phyloP scores from a whole-genome alignment of 768 basidiomycete species.

The Sarcodon sp. region DNA sequence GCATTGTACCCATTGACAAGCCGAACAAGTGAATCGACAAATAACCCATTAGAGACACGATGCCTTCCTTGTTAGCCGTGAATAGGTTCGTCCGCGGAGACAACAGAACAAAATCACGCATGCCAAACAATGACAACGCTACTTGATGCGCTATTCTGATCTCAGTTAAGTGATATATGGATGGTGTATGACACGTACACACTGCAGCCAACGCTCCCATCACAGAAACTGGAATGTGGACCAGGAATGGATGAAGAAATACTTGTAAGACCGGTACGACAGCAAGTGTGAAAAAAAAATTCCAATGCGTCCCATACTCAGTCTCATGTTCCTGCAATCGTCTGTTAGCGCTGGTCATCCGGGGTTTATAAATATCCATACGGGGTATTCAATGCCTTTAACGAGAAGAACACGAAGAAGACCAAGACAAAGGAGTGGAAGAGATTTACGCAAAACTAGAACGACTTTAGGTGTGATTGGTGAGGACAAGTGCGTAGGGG shows the following conservation, averaged over 20 bases:
- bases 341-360: not conserved
- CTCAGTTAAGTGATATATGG: not conserved
- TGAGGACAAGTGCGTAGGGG: slow-evolving; percentile 36
- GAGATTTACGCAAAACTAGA: slow-evolving; percentile 36
- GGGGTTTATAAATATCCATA: slow-evolving; percentile 22
- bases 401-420: slow-evolving; percentile 71
- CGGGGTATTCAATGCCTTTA: slow-evolving; percentile 91
- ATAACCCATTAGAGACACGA: slow-evolving; percentile 78
- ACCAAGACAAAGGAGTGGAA: slow-evolving; percentile 64
- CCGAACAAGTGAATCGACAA: slow-evolving; percentile 84
- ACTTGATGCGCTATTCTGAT: slow-evolving; percentile 56
- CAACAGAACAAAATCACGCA: slow-evolving; percentile 54
- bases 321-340: slow-evolving; percentile 73
- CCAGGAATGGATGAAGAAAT: slow-evolving; percentile 53
- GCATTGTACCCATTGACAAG: slow-evolving; percentile 63
- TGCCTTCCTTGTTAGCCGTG: slow-evolving; percentile 84
- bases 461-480: slow-evolving; percentile 39
- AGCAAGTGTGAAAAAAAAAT: slow-evolving; percentile 93
- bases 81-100: slow-evolving; percentile 52
- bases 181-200: slow-evolving; percentile 22
- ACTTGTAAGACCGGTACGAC: slow-evolving; percentile 65
- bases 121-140: slow-evolving; percentile 35
- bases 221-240: slow-evolving; percentile 40
- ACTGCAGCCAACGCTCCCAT: slow-evolving; percentile 50
- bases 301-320: slow-evolving; percentile 97